Conservation (phyloP, 2,329 filamentous ascomycete species). For the Balansia obtecta region DNA sequence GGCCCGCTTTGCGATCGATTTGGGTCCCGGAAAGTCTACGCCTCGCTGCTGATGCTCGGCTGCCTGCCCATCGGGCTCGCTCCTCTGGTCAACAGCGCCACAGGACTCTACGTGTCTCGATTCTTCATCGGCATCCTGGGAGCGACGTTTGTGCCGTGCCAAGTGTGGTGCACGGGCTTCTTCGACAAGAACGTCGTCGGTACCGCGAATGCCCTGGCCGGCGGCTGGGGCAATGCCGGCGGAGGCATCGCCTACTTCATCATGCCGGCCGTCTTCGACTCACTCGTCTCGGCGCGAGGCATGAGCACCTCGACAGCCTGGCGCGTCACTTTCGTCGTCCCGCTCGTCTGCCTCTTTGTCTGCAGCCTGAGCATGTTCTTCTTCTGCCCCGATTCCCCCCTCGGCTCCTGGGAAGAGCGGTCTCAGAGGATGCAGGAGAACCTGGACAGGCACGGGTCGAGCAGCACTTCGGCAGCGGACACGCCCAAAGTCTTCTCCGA, state of each 20-base stretch:
- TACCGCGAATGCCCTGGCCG: slow-evolving; percentile 75
- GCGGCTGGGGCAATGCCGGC: slow-evolving; percentile 75
- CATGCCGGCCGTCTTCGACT: slow-evolving; percentile 83
- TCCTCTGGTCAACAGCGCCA: slow-evolving; percentile 53
- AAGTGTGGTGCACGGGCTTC: slow-evolving; percentile 87
- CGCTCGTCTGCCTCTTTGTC: slow-evolving; percentile 60
- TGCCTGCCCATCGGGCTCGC: slow-evolving; percentile 73
- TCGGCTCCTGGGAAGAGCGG: slow-evolving; percentile 69
- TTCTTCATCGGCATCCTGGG: slow-evolving; percentile 77
- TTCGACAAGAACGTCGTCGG: slow-evolving; percentile 89
- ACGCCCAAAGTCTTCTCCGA: slow-evolving; percentile 36
- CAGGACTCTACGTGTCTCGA: slow-evolving; percentile 56
- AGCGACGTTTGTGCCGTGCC: slow-evolving; percentile 70
- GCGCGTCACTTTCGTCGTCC: slow-evolving; percentile 75
- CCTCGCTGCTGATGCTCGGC: slow-evolving; percentile 62
- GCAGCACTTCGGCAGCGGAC: slow-evolving; percentile 32
- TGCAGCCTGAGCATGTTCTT: slow-evolving; percentile 58
- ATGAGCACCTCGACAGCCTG: slow-evolving; percentile 59
- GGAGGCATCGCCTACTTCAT: slow-evolving; percentile 89
- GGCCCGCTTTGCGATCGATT: slow-evolving; percentile 79
- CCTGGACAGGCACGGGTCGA: slow-evolving; percentile 32
- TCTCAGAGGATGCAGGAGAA: slow-evolving; percentile 43
- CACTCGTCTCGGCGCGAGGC: slow-evolving; percentile 47
- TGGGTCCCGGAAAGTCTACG: slow-evolving; percentile 71
- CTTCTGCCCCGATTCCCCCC: slow-evolving; percentile 70